These are phyloP conservation scores for Ocimum tenuiflorum DNA, from an alignment of 257 asterid genomes.

Conservation along the genomic window DNA sequence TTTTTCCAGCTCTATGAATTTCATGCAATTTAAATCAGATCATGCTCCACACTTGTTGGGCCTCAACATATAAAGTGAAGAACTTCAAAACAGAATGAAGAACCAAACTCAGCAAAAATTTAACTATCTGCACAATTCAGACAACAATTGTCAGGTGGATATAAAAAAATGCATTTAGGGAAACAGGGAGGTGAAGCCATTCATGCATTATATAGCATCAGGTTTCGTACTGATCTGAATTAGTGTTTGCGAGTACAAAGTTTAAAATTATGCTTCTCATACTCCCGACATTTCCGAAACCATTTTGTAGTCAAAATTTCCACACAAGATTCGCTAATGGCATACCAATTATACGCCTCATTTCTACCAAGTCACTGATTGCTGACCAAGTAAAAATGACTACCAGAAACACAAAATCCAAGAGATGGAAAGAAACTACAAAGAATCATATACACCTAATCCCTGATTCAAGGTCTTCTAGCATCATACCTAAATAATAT, in stretches of 20 bases:
- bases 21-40: not conserved
- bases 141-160: slow-evolving; percentile 1
- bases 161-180: not conserved
- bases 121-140: slow-evolving; percentile 5
- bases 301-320: not conserved
- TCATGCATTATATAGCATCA: not conserved
- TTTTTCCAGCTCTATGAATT: slow-evolving; percentile 4
- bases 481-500: not conserved
- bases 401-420: not conserved
- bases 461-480: not conserved
- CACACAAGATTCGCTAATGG: not conserved
- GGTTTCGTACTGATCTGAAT: not conserved
- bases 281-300: not conserved
- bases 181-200: not conserved
- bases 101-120: not conserved
- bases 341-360: no score
- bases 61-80: not conserved
- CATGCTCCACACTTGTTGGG: not conserved
- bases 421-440: not conserved
- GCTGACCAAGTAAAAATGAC: not conserved
- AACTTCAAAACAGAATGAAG: slow-evolving; percentile 2
- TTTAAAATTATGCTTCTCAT: not conserved
- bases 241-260: not conserved
- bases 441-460: not conserved
- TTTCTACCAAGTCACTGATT: not conserved